Conservation (phyloP, 768 basidiomycete genomes). For the Leccinum broughii region DNA sequence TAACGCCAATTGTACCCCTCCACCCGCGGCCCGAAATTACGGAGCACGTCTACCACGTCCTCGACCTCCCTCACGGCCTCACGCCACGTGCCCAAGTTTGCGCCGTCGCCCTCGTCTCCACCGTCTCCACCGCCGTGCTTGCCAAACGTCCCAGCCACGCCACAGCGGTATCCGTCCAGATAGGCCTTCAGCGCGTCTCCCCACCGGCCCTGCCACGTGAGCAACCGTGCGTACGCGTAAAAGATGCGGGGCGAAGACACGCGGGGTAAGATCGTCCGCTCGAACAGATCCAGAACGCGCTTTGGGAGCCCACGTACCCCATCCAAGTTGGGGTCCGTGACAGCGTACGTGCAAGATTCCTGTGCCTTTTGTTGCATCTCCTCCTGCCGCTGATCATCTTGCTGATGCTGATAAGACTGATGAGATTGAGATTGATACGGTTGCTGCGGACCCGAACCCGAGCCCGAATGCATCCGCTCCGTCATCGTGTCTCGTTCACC, state of each 20-base stretch:
- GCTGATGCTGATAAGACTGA: neutral
- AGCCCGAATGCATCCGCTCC: neutral
- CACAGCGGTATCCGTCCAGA: constrained; percentile 80
- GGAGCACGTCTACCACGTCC: constrained; percentile 80
- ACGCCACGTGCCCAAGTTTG: constrained; percentile 66
- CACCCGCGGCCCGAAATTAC: constrained; percentile 77
- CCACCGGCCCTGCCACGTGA: constrained; percentile 72
- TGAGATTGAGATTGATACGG: neutral
- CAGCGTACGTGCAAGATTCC: constrained; percentile 15
- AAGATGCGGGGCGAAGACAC: constrained; percentile 79
- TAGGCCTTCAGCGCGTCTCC: constrained; percentile 79
- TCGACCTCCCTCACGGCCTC: constrained; percentile 78
- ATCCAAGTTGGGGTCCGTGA: constrained; percentile 45
- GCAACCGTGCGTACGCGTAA: constrained; percentile 78
- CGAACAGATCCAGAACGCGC: constrained; percentile 72
- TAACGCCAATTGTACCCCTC: constrained; percentile 72
- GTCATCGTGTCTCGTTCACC: constrained; percentile 16
- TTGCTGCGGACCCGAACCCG: neutral
- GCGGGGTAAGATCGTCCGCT: constrained; percentile 76
- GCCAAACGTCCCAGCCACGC: constrained; percentile 59
- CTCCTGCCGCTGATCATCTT: neutral
- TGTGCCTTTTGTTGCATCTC: neutral
- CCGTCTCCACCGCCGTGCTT: constrained; percentile 39
- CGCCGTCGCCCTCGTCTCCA: constrained; percentile 40
- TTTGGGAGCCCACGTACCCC: constrained; percentile 66